These are phyloP conservation scores for Kwoniella dejecticola DNA, from an alignment of 768 basidiomycete species.

Conservation along the genomic window DNA sequence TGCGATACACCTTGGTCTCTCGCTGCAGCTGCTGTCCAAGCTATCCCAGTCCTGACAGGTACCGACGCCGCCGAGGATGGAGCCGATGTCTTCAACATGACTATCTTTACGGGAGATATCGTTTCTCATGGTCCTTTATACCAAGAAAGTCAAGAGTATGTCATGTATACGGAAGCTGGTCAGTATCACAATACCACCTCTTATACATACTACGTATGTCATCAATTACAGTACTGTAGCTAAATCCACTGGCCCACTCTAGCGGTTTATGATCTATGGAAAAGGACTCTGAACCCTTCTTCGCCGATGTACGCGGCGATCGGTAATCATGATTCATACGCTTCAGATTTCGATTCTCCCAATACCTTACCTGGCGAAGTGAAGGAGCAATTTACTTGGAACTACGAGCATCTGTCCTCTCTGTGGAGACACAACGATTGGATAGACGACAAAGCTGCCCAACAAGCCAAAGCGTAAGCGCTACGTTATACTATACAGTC, in stretches of 20 bases:
- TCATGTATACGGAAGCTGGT: constrained; percentile 19
- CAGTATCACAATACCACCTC: no score
- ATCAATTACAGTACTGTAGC: no score
- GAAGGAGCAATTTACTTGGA: constrained; percentile 57
- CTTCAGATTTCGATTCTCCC: constrained; percentile 57
- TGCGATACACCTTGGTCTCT: constrained; percentile 72
- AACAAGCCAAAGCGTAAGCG: constrained; percentile 60
- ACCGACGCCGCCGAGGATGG: no score
- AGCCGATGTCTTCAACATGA: constrained; percentile 65
- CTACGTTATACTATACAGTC: no score
- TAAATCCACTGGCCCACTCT: no score
- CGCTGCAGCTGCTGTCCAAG: constrained; percentile 64
- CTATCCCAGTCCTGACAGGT: constrained; percentile 68
- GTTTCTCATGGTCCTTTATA: constrained; percentile 71
- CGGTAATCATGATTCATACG: constrained; percentile 77
- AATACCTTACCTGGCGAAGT: constrained; percentile 20
- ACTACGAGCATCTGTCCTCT: constrained; percentile 72
- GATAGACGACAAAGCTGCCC: constrained; percentile 64
- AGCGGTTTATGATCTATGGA: constrained; percentile 71
- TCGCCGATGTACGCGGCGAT: constrained; percentile 71
- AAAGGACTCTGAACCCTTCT: constrained; percentile 64
- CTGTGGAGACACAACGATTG: constrained; percentile 74
- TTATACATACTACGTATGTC: no score
- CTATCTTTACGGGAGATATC: constrained; percentile 72
- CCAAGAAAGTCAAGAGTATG: constrained; percentile 56